phyloP scores from a whole-genome alignment of 78 protist species.

The Dictyostelium purpureum region DNA sequence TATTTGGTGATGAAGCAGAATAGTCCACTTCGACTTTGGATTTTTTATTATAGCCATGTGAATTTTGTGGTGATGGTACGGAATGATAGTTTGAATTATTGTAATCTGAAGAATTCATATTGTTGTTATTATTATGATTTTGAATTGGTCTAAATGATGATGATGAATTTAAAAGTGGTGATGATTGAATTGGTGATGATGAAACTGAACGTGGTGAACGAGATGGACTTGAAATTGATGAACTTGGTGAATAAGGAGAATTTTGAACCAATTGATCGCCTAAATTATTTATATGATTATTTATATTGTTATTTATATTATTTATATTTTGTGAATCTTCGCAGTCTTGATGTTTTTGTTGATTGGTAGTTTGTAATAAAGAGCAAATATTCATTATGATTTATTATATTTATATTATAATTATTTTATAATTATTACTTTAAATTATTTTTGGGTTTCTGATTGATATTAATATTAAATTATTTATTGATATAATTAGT shows the following conservation, averaged over 20 bases:
- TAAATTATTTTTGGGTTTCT: too few relatives aligned
- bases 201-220: slow-evolving; percentile 8
- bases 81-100: not conserved
- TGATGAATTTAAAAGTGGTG: not conserved
- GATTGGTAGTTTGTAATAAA: not conserved
- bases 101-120: not conserved
- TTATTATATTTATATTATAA: not conserved
- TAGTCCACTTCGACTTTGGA: not conserved
- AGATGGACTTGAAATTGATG: not conserved
- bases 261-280: not conserved
- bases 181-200: slow-evolving; percentile 2
- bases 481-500: not conserved
- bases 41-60: not conserved
- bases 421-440: too few relatives aligned
- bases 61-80: slow-evolving; percentile 1
- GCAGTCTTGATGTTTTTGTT: not conserved
- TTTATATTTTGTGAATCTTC: not conserved
- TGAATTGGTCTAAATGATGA: not conserved
- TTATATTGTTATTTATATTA: not conserved
- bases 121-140: not conserved
- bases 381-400: not conserved
- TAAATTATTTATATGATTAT: too few relatives aligned
- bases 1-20: not conserved
- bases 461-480: not conserved
- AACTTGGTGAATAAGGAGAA: not conserved